These are phyloP conservation scores for Acacia confusa DNA, from an alignment of 306 rosid genomes.

Conservation along the genomic window DNA sequence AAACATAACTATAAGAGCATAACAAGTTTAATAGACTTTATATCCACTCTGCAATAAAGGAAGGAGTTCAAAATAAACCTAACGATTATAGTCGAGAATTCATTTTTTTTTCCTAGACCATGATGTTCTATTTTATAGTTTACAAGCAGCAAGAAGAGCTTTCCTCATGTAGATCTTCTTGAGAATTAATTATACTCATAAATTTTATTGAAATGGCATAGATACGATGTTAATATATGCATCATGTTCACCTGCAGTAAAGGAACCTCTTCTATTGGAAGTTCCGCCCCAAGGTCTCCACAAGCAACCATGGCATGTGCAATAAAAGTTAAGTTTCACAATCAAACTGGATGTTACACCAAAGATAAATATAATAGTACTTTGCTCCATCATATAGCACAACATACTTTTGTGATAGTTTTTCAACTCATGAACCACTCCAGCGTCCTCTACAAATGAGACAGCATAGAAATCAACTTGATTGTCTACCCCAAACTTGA, in stretches of 20 bases:
- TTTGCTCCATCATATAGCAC: conserved; percentile 9
- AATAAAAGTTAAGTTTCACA: conserved; percentile 26
- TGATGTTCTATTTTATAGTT: conserved; percentile 1
- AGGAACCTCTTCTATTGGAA: too few species aligned
- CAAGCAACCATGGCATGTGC: conserved; percentile 97
- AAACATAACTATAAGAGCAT: background rate
- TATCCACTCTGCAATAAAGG: conserved; percentile 4
- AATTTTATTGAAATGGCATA: conserved; percentile 11
- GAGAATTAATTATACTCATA: conserved; percentile 10
- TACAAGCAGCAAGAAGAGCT: conserved; percentile 30
- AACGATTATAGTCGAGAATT: background rate
- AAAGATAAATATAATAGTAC: conserved; percentile 13
- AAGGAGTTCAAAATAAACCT: too few species aligned
- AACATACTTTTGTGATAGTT: conserved; percentile 69
- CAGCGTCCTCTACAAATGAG: conserved; percentile 90
- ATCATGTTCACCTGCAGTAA: too few species aligned
- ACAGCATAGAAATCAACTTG: conserved; percentile 94
- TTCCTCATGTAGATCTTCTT: conserved; percentile 23
- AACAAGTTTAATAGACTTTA: conserved; percentile 4
- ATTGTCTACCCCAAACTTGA: conserved; percentile 95
- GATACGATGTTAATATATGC: too few species aligned
- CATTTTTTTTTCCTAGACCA: background rate
- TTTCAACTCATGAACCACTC: conserved; percentile 88
- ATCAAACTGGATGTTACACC: conserved; percentile 21
- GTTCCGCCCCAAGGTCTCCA: conserved; percentile 99